Conservation (phyloP, 148 eudicot species). For the Silene conica region DNA sequence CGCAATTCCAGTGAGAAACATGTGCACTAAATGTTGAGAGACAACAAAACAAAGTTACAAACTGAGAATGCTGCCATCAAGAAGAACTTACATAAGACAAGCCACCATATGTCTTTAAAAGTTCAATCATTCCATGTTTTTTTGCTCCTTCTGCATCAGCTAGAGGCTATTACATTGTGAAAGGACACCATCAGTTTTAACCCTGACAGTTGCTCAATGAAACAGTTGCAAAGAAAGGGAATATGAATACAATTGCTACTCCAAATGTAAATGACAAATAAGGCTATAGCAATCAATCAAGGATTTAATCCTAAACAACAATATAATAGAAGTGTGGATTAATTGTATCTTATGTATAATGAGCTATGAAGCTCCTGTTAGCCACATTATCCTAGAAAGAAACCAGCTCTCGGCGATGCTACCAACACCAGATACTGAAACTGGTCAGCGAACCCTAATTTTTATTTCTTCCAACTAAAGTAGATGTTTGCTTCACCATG, state of each 20-base stretch:
- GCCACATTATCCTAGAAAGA: slow-evolving; percentile 1
- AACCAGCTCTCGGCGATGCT: too few relatives aligned
- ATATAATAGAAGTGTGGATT: not conserved
- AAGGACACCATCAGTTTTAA: slow-evolving; percentile 14
- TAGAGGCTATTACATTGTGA: slow-evolving; percentile 69
- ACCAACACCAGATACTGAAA: too few relatives aligned
- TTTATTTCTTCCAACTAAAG: too few relatives aligned
- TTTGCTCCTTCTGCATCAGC: slow-evolving; percentile 99
- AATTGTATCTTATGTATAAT: not conserved
- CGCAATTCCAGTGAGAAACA: not conserved
- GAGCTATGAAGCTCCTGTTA: not conserved
- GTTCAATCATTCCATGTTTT: slow-evolving; percentile 65
- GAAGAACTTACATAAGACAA: slow-evolving; percentile 71
- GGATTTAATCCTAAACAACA: not conserved
- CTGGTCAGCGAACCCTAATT: too few relatives aligned
- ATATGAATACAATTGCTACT: not conserved
- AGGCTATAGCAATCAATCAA: not conserved
- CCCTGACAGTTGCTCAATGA: not conserved
- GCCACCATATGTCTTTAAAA: slow-evolving; percentile 80
- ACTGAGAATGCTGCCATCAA: not conserved
- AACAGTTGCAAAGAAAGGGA: not conserved
- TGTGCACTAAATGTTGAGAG: not conserved
- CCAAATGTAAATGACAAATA: too few relatives aligned
- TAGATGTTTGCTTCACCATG: too few relatives aligned
- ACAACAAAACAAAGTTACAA: not conserved